Conservation (phyloP, 2,329 filamentous ascomycete species). For the Hypoxylon sp. region DNA sequence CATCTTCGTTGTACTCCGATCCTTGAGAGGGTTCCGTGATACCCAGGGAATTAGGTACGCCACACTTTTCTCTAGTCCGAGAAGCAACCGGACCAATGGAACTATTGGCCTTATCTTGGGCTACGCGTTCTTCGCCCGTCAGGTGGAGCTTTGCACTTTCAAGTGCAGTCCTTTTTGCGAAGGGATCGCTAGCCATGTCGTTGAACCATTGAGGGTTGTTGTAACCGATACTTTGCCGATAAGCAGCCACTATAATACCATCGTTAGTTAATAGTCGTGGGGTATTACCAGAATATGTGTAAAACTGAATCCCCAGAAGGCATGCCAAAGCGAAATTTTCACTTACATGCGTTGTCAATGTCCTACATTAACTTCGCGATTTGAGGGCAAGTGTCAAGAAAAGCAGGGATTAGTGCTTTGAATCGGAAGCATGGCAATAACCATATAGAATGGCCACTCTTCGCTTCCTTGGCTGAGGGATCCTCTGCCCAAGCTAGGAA, state of each 20-base stretch:
- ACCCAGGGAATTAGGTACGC: neutral
- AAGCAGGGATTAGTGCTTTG: neutral
- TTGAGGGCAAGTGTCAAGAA: neutral
- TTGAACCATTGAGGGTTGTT: constrained; percentile 10
- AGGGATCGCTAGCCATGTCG: neutral
- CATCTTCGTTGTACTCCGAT: constrained; percentile 12
- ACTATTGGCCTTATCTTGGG: neutral
- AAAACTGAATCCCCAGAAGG: too few species aligned
- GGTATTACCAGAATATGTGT: too few species aligned
- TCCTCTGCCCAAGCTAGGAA: neutral
- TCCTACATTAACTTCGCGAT: neutral
- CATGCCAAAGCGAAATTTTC: neutral
- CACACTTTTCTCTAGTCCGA: constrained; percentile 12
- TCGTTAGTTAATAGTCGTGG: too few species aligned
- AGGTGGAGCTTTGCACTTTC: constrained; percentile 1
- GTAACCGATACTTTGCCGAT: neutral
- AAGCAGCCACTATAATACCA: neutral
- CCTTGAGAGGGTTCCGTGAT: too few species aligned
- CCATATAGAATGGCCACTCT: neutral
- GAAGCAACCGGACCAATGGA: constrained; percentile 8
- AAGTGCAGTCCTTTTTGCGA: neutral
- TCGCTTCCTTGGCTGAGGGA: neutral
- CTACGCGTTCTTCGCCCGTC: constrained; percentile 11
- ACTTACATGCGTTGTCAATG: constrained; percentile 16
- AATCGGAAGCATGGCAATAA: constrained; percentile 13